Evolutionary conservation across 2,329 filamentous ascomycete species (phyloP).

Genomic region (Fusarium denticulatum): DNA sequence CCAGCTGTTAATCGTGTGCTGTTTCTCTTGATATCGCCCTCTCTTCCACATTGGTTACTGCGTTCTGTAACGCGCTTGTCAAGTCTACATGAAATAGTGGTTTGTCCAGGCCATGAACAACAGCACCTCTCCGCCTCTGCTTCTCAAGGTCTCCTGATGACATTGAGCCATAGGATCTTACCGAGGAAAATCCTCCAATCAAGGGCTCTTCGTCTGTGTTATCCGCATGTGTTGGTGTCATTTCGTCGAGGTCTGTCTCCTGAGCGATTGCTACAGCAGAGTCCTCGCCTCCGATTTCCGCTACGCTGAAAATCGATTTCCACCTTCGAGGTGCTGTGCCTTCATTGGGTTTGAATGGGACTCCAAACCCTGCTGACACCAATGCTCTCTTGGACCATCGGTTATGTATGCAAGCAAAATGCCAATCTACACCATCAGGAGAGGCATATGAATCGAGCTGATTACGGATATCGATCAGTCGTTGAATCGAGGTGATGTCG

Average conservation of each 20-base stretch:
- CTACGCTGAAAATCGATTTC: slow-evolving; percentile 96
- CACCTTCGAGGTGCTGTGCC: slow-evolving; percentile 70
- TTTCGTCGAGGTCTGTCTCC: slow-evolving; percentile 60
- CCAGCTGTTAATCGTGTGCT: neutral
- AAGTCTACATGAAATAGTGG: slow-evolving; percentile 96
- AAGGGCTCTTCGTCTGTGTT: slow-evolving; percentile 52
- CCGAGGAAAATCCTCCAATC: slow-evolving; percentile 6
- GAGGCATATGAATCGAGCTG: slow-evolving; percentile 87
- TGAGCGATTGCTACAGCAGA: slow-evolving; percentile 78
- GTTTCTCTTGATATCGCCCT: slow-evolving; percentile 49
- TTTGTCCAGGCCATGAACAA: slow-evolving; percentile 86
- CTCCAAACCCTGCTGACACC: slow-evolving; percentile 87
- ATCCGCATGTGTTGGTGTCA: slow-evolving; percentile 45
- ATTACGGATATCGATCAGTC: slow-evolving; percentile 92
- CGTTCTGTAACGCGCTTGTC: slow-evolving; percentile 87
- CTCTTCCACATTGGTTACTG: slow-evolving; percentile 79
- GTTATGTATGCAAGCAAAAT: slow-evolving; percentile 93
- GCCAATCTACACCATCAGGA: slow-evolving; percentile 90
- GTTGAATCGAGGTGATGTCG: slow-evolving; percentile 91
- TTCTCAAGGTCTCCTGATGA: slow-evolving; percentile 47
- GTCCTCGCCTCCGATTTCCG: slow-evolving; percentile 78
- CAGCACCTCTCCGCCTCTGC: slow-evolving; percentile 63
- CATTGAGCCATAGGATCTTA: slow-evolving; percentile 27
- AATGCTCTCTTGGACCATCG: slow-evolving; percentile 91
- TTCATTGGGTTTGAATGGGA: slow-evolving; percentile 65